These are phyloP conservation scores for Metahyphopichia silvanorum DNA, from an alignment of 805 yeast species.

Conservation along the genomic window DNA sequence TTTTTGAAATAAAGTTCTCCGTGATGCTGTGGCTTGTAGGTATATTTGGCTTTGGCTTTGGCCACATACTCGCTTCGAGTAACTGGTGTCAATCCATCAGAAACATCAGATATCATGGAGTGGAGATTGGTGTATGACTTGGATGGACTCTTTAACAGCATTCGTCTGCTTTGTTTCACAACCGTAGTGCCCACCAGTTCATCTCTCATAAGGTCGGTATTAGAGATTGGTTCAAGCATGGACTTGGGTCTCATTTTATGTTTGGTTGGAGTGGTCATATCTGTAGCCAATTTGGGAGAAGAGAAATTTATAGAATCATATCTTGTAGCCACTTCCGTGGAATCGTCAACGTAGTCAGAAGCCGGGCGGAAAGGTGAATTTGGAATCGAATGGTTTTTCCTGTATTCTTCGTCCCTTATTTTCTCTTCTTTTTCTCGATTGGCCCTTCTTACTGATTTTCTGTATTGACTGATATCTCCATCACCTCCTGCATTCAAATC, in stretches of 20 bases:
- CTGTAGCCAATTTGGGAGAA: neutral
- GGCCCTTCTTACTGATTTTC: slow-evolving; percentile 33
- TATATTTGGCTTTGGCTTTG: slow-evolving; percentile 38
- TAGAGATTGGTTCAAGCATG: slow-evolving; percentile 16
- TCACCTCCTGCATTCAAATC: slow-evolving; percentile 44
- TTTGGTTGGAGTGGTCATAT: slow-evolving; percentile 2
- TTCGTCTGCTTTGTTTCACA: slow-evolving; percentile 10
- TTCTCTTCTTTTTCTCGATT: slow-evolving; percentile 9
- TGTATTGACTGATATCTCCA: slow-evolving; percentile 39
- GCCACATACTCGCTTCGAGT: slow-evolving; percentile 25
- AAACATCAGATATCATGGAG: slow-evolving; percentile 16
- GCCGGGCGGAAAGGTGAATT: slow-evolving; percentile 9
- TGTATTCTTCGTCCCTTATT: slow-evolving; percentile 6
- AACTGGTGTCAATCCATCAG: slow-evolving; percentile 26
- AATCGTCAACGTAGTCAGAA: slow-evolving; percentile 34
- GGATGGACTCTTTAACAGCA: slow-evolving; percentile 30
- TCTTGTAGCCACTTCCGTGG: slow-evolving; percentile 34
- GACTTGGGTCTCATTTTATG: slow-evolving; percentile 19
- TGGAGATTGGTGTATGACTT: slow-evolving; percentile 31
- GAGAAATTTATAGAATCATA: slow-evolving; percentile 25
- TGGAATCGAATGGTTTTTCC: neutral
- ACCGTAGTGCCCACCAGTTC: slow-evolving; percentile 8
- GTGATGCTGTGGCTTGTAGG: slow-evolving; percentile 37
- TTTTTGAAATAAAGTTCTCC: slow-evolving; percentile 40
- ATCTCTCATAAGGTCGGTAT: slow-evolving; percentile 2